phyloP scores from a whole-genome alignment of 305 asterid genomes.

The Solanum chacoense region DNA sequence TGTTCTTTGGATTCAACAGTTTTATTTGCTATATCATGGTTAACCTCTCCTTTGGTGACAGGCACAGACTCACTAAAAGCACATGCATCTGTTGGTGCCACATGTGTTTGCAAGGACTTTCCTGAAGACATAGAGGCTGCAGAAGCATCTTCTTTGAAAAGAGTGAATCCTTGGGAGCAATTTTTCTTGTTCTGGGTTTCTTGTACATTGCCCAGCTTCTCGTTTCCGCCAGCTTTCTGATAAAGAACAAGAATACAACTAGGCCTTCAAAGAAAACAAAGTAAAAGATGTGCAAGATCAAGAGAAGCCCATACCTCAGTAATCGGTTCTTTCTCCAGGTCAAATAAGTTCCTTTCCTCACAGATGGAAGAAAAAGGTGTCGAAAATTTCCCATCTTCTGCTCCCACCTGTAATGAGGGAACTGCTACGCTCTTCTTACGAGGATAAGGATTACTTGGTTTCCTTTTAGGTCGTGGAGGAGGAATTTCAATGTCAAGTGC shows the following conservation, averaged over 20 bases:
- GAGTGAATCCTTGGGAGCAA: constrained; percentile 27
- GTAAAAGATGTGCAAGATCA: neutral
- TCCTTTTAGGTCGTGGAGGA: constrained; percentile 97
- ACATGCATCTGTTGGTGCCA: constrained; percentile 27
- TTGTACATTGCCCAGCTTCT: constrained; percentile 26
- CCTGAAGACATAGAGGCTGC: constrained; percentile 26
- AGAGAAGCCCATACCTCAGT: constrained; percentile 45
- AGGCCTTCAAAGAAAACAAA: neutral
- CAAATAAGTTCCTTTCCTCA: constrained; percentile 27
- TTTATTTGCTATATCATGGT: constrained; percentile 35
- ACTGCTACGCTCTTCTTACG: constrained; percentile 48
- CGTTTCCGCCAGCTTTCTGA: constrained; percentile 50
- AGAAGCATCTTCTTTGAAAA: constrained; percentile 31
- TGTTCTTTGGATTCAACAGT: constrained; percentile 35
- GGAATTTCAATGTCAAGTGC: constrained; percentile 89
- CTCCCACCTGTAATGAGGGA: constrained; percentile 36
- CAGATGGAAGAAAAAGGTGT: constrained; percentile 33
- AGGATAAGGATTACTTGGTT: constrained; percentile 93
- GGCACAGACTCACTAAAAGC: constrained; percentile 41
- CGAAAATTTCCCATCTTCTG: constrained; percentile 47
- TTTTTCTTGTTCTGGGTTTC: constrained; percentile 32
- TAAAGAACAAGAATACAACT: neutral
- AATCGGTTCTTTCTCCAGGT: constrained; percentile 45
- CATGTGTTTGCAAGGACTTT: constrained; percentile 20
- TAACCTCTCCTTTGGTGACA: constrained; percentile 27